A percentile compares a stretch with the other conserved stretches of the same genome.
These are phyloP conservation scores for Iris macrosiphon DNA, from an alignment of 106 monocot species.

Conservation along the genomic window DNA sequence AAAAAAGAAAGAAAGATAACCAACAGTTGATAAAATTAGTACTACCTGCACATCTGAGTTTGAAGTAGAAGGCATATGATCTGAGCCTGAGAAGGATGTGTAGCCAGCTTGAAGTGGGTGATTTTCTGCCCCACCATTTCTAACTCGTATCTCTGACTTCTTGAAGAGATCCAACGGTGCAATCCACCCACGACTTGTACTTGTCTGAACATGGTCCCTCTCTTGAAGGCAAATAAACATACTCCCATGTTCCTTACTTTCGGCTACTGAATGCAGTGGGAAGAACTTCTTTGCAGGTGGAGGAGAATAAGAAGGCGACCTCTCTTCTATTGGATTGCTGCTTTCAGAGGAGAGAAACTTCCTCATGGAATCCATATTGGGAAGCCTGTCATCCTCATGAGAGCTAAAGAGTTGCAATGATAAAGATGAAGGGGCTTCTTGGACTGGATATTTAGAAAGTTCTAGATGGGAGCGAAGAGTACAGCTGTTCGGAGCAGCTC, in stretches of 20 bases:
- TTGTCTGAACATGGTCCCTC: constrained; percentile 31
- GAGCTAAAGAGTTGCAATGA: constrained; percentile 65
- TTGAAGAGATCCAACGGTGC: constrained; percentile 36
- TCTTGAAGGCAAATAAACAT: constrained; percentile 26
- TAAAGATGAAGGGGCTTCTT: constrained; percentile 21
- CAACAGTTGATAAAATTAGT: neutral
- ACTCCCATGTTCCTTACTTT: constrained; percentile 20
- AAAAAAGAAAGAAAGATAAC: too few relatives aligned
- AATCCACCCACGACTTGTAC: constrained; percentile 30
- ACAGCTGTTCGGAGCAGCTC: neutral
- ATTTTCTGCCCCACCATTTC: constrained; percentile 1
- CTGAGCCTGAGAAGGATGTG: constrained; percentile 69
- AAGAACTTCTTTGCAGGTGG: constrained; percentile 63
- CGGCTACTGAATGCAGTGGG: constrained; percentile 39
- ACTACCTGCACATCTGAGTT: constrained; percentile 79
- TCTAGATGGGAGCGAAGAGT: neutral
- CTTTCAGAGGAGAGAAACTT: constrained; percentile 87
- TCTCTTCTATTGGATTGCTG: constrained; percentile 82
- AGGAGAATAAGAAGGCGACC: constrained; percentile 84
- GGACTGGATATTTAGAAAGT: constrained; percentile 15
- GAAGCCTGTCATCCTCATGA: constrained; percentile 54
- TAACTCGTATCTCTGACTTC: constrained; percentile 15
- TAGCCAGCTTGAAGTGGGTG: constrained; percentile 9
- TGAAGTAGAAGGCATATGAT: constrained; percentile 82
- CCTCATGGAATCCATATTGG: constrained; percentile 37